Evolutionary conservation across 1,139 yeast species (phyloP), one percentile per base, ranked within the genome.

Genomic region (Candida smagusa): DNA sequence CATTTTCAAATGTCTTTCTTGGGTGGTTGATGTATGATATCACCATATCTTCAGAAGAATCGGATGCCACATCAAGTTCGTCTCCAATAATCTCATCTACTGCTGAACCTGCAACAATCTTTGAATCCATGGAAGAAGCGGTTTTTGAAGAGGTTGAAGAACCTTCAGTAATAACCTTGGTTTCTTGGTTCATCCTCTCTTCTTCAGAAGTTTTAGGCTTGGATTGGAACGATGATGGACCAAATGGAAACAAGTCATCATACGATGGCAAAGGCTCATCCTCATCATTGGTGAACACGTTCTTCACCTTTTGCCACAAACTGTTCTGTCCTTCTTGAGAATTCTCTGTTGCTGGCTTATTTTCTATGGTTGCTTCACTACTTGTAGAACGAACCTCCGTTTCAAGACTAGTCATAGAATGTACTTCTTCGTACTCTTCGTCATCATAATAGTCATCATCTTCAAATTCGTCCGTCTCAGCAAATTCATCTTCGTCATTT

Each of bases 161-260:
- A 8, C 38, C 37, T 26, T 31, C 40, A 6, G 34, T 29, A 6
- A 19, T 26, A 7, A 23, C 22, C 23, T 34, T 34, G 9, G 40
- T 34, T 9, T 31, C 44, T 23, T 45, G 44, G 43, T 67, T 58
- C 48, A 66, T 56, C 41, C 58, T 44, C 53, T 65, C 52, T 55
- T 74, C 65, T 52, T 59, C 44, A 49, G 53, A 34, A 49, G 67
- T 43, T 60, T 70, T 59, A 38, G 71, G 72, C 39, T 56, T 65
- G 31, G 58, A 50, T 19, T 50, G 47, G 40, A 51, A 52, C 9
- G 56, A 49, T 2, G 58, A 60, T 28, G 69, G 65, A 2, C 79
- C 82, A 40, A 73, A 68, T 11, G 96, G 96, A 70, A 81, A 88
- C 37, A 88, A 72, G 46, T 88, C 96, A 46, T 86, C 90, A 52